phyloP scores from a whole-genome alignment of 345 rosid species.

The Camelina hispida region DNA sequence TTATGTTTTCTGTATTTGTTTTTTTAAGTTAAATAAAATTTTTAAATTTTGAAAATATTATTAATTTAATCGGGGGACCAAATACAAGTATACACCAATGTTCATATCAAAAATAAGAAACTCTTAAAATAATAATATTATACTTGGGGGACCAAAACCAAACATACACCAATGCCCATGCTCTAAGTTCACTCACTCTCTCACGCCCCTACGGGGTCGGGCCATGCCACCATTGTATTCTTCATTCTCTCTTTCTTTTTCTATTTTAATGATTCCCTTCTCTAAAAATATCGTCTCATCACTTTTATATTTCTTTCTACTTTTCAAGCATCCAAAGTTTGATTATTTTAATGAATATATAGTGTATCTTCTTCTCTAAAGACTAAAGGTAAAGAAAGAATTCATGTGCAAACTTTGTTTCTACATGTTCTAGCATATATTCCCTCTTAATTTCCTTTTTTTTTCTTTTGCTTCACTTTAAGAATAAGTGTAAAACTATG shows the following conservation, averaged over 20 bases:
- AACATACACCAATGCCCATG: too few species aligned
- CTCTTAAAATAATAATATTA: too few species aligned
- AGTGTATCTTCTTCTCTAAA: slow-evolving; percentile 39
- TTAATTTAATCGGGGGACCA: too few species aligned
- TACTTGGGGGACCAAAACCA: too few species aligned
- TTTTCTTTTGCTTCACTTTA: slow-evolving; percentile 32
- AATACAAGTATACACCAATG: too few species aligned
- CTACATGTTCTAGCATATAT: slow-evolving; percentile 38
- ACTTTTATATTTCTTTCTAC: slow-evolving; percentile 37
- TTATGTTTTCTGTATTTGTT: too few species aligned
- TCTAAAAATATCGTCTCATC: slow-evolving; percentile 19
- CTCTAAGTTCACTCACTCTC: slow-evolving; percentile 31
- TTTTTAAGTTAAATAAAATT: too few species aligned
- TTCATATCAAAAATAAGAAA: too few species aligned
- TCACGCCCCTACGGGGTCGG: slow-evolving; percentile 41
- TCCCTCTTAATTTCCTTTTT: slow-evolving; percentile 23
- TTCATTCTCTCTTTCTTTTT: slow-evolving; percentile 29
- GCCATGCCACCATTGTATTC: slow-evolving; percentile 43
- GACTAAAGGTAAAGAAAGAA: slow-evolving; percentile 27
- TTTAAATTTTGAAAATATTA: too few species aligned
- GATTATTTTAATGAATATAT: slow-evolving; percentile 38
- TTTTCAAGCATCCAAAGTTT: slow-evolving; percentile 43
- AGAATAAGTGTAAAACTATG: slow-evolving; percentile 9
- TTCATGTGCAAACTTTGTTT: slow-evolving; percentile 43
- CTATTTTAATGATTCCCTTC: slow-evolving; percentile 26